phyloP scores from a whole-genome alignment of 768 basidiomycete species.

The Suillus subaureus region DNA sequence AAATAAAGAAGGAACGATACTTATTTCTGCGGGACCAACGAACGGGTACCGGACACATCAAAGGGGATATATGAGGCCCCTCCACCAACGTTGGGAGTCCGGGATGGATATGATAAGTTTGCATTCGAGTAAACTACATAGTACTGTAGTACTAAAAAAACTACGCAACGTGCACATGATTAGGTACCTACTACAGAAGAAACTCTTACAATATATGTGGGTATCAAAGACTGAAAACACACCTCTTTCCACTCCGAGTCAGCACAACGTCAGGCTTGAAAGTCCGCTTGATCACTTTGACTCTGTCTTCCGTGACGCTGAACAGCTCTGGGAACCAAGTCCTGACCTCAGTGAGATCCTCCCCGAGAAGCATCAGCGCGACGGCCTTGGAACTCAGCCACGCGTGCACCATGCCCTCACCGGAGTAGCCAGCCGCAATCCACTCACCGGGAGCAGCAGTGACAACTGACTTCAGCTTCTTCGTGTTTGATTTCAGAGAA shows the following conservation, averaged over 20 bases:
- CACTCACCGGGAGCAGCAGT: slow-evolving; percentile 58
- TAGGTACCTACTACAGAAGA: neutral
- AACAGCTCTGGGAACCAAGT: slow-evolving; percentile 1
- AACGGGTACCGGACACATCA: too few species aligned
- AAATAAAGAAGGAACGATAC: neutral
- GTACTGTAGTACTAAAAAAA: neutral
- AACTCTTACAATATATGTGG: neutral
- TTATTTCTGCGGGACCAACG: too few species aligned
- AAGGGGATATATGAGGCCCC: too few species aligned
- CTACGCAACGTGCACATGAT: neutral
- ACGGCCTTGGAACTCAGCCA: slow-evolving; percentile 64
- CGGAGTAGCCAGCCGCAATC: slow-evolving; percentile 70
- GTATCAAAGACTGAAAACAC: slow-evolving; percentile 2
- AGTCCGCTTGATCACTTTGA: neutral
- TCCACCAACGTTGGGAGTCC: too few species aligned
- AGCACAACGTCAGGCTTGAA: neutral
- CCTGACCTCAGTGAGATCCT: slow-evolving; percentile 23
- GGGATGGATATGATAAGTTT: neutral
- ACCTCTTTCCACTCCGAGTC: slow-evolving; percentile 1
- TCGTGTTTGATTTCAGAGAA: neutral
- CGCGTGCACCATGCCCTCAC: slow-evolving; percentile 75
- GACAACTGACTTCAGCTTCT: neutral
- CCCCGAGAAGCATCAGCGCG: slow-evolving; percentile 58
- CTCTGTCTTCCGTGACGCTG: slow-evolving; percentile 1
- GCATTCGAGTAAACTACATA: neutral